Evolutionary conservation across 768 basidiomycete species (phyloP).

Genomic region (Leucocoprinus birnbaumii): DNA sequence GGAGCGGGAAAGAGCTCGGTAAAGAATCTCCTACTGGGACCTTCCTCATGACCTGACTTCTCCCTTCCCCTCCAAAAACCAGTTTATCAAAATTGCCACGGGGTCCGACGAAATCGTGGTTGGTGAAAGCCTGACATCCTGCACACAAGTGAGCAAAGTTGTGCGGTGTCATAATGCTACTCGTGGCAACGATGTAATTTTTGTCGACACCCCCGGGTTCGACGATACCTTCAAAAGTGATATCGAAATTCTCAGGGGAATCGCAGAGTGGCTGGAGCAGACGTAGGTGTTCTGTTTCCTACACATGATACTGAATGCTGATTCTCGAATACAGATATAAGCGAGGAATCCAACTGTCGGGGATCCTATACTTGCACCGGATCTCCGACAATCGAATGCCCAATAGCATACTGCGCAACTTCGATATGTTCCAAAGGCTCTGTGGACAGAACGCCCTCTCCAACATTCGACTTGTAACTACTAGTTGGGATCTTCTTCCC

Average conservation of each 20-base stretch:
- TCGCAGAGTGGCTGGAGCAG: slow-evolving; percentile 23
- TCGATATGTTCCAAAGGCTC: slow-evolving; percentile 15
- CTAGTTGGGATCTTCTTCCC: slow-evolving; percentile 16
- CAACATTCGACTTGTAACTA: slow-evolving; percentile 17
- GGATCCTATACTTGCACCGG: slow-evolving; percentile 17
- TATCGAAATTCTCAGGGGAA: slow-evolving; percentile 18
- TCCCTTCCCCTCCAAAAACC: too few species aligned
- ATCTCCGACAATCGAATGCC: slow-evolving; percentile 18
- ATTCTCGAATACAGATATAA: slow-evolving; percentile 9
- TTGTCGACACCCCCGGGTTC: slow-evolving; percentile 30
- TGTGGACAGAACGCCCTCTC: slow-evolving; percentile 10
- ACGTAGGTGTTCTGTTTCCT: slow-evolving; percentile 16
- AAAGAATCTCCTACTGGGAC: too few species aligned
- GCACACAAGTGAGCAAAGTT: slow-evolving; percentile 19
- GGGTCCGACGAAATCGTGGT: slow-evolving; percentile 16
- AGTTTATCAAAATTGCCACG: slow-evolving; percentile 24
- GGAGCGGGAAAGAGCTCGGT: slow-evolving; percentile 24
- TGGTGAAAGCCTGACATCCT: slow-evolving; percentile 21
- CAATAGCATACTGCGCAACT: slow-evolving; percentile 4
- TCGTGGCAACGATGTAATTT: slow-evolving; percentile 16
- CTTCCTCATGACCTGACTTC: too few species aligned
- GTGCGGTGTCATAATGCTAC: slow-evolving; percentile 16
- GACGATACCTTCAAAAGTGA: slow-evolving; percentile 23
- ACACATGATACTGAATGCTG: not conserved
- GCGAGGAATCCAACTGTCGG: slow-evolving; percentile 11